phyloP scores from a whole-genome alignment of 2,329 filamentous ascomycete genomes.

The Xylariales sp. region DNA sequence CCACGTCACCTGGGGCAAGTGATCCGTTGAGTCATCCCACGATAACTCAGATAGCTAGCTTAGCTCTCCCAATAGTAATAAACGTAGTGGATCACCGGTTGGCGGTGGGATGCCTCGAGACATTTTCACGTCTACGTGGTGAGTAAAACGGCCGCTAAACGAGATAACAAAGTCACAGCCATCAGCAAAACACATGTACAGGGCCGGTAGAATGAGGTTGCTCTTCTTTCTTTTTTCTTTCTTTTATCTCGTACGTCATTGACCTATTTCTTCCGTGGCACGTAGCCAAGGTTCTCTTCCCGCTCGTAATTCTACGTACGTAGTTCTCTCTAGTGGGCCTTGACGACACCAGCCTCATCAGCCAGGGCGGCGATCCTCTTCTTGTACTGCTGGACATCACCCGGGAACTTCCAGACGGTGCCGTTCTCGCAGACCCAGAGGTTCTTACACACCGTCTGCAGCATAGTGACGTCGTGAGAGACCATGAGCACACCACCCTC shows the following conservation, averaged over 20 bases:
- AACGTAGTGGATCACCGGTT: slow-evolving; percentile 21
- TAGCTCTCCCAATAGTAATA: slow-evolving; percentile 22
- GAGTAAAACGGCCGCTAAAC: neutral
- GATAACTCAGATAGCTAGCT: neutral
- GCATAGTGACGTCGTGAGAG: slow-evolving; percentile 98
- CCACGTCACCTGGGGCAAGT: slow-evolving; percentile 30
- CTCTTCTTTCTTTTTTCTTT: neutral
- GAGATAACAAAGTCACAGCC: slow-evolving; percentile 7
- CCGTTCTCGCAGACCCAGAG: slow-evolving; percentile 97
- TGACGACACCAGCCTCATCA: slow-evolving; percentile 86
- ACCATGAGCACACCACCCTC: slow-evolving; percentile 98
- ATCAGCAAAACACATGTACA: neutral
- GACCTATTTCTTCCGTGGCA: slow-evolving; percentile 4
- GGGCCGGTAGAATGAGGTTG: neutral
- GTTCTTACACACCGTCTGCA: slow-evolving; percentile 94
- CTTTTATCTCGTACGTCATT: slow-evolving; percentile 14
- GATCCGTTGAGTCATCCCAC: slow-evolving; percentile 28
- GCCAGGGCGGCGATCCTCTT: slow-evolving; percentile 93
- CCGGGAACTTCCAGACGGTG: slow-evolving; percentile 94
- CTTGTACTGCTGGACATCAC: slow-evolving; percentile 97
- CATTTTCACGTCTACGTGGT: neutral
- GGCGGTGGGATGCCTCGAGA: slow-evolving; percentile 13
- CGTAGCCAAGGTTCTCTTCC: slow-evolving; percentile 4
- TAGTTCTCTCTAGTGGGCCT: slow-evolving; percentile 61
- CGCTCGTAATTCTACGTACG: neutral